Evolutionary conservation across 2,329 filamentous ascomycete species (phyloP).

Genomic region (Phyllosticta ampelicida): DNA sequence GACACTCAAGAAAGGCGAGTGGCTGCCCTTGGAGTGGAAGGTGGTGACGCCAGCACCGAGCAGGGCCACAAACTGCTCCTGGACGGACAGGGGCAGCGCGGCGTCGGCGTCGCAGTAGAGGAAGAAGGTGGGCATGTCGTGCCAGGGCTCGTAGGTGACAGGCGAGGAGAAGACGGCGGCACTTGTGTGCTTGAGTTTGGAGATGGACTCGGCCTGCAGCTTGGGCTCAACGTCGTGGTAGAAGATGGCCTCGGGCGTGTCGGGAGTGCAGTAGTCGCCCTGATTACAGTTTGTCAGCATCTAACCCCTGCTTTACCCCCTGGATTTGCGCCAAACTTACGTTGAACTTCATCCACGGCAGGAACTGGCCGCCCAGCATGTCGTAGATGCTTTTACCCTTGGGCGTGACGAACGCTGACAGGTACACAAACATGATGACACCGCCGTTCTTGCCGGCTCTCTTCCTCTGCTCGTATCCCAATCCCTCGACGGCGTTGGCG

Average conservation of each 20-base stretch:
- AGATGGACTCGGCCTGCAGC: not conserved
- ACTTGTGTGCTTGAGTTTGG: slow-evolving; percentile 1
- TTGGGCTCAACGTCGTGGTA: slow-evolving; percentile 10
- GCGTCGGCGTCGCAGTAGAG: slow-evolving; percentile 28
- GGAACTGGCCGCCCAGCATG: slow-evolving; percentile 17
- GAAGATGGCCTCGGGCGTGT: slow-evolving; percentile 6
- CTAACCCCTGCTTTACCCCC: not conserved
- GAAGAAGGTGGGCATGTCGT: slow-evolving; percentile 25
- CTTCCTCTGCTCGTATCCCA: slow-evolving; percentile 25
- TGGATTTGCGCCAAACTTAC: slow-evolving; percentile 10
- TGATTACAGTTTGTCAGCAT: not conserved
- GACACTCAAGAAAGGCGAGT: slow-evolving; percentile 34
- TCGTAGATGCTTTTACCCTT: slow-evolving; percentile 24
- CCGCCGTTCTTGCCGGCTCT: slow-evolving; percentile 29
- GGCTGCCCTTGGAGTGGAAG: slow-evolving; percentile 17
- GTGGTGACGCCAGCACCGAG: slow-evolving; percentile 12
- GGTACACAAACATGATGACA: slow-evolving; percentile 26
- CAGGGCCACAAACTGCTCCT: slow-evolving; percentile 24
- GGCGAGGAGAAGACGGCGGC: slow-evolving; percentile 12
- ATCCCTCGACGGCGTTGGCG: slow-evolving; percentile 18
- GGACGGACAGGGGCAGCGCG: slow-evolving; percentile 21
- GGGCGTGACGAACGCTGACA: slow-evolving; percentile 27
- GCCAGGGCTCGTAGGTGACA: slow-evolving; percentile 24
- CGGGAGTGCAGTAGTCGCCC: slow-evolving; percentile 5
- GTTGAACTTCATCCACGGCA: slow-evolving; percentile 21